phyloP scores from a whole-genome alignment of 306 rosid genomes.

The Cyclanthera cordifolia region DNA sequence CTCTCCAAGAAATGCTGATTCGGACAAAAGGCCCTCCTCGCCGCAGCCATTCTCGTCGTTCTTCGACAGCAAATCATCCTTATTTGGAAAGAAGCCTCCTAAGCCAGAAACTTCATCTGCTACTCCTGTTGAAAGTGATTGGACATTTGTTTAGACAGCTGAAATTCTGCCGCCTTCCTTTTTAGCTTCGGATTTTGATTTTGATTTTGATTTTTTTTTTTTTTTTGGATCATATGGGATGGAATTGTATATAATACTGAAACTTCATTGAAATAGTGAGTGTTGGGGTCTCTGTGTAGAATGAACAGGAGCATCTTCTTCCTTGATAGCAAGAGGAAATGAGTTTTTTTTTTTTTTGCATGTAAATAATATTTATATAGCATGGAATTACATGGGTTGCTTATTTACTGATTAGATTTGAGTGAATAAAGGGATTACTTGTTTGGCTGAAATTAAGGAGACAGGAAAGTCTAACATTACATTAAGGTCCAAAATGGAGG shows the following conservation, averaged over 20 bases:
- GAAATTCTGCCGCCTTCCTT: constrained; percentile 24
- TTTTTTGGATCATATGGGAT: not conserved
- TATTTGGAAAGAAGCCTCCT: constrained; percentile 65
- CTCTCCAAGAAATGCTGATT: constrained; percentile 26
- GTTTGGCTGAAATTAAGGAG: too few species aligned
- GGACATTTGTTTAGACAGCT: constrained; percentile 34
- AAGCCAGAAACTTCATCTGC: constrained; percentile 31
- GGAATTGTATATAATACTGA: constrained; percentile 7
- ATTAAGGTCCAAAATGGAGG: too few species aligned
- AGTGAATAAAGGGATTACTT: not conserved
- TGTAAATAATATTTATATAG: constrained; percentile 11
- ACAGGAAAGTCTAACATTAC: too few species aligned
- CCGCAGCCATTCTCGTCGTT: constrained; percentile 66
- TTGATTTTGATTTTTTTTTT: not conserved
- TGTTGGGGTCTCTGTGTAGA: not conserved
- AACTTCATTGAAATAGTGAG: not conserved
- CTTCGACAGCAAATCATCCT: constrained; percentile 71
- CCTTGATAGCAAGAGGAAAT: not conserved
- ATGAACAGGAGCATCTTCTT: not conserved
- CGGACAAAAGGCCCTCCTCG: constrained; percentile 28
- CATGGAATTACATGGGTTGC: not conserved
- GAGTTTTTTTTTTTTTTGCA: not conserved
- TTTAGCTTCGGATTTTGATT: constrained; percentile 20
- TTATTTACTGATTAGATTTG: not conserved
- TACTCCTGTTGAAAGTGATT: constrained; percentile 26